Evolutionary conservation across 2,329 filamentous ascomycete species (phyloP).

Genomic region (Aspergillus uvarum): DNA sequence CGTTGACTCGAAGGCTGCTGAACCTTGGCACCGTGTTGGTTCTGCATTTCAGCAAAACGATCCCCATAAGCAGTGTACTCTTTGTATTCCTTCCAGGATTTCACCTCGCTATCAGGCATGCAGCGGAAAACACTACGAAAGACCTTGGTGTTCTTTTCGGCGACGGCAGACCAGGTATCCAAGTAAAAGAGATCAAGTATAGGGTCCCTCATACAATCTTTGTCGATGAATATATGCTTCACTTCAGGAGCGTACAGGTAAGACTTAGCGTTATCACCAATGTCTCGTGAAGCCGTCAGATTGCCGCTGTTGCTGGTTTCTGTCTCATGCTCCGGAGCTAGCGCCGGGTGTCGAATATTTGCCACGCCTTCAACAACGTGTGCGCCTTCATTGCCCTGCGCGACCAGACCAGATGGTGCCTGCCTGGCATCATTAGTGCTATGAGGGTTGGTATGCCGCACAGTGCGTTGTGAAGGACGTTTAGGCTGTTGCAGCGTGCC

Average conservation of each 20-base stretch:
- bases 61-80: slow-evolving; percentile 76
- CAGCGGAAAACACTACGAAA: slow-evolving; percentile 93
- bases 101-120: slow-evolving; percentile 94
- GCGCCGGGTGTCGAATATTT: slow-evolving; percentile 59
- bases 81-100: slow-evolving; percentile 89
- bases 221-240: slow-evolving; percentile 69
- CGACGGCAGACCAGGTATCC: slow-evolving; percentile 82
- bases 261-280: slow-evolving; percentile 51
- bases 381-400: slow-evolving; percentile 22
- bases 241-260: slow-evolving; percentile 63
- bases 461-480: slow-evolving; percentile 40
- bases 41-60: slow-evolving; percentile 70
- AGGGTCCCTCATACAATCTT: slow-evolving; percentile 94
- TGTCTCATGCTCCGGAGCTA: slow-evolving; percentile 72
- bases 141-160: slow-evolving; percentile 92
- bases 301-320: slow-evolving; percentile 80
- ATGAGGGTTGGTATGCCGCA: slow-evolving; percentile 18
- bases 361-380: slow-evolving; percentile 25
- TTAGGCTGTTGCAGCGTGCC: slow-evolving; percentile 57
- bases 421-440: slow-evolving; percentile 20
- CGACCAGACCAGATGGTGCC: slow-evolving; percentile 15
- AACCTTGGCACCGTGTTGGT: slow-evolving; percentile 50
- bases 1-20: slow-evolving; percentile 48
- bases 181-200: slow-evolving; percentile 78
- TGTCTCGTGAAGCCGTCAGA: slow-evolving; percentile 45